These are phyloP conservation scores for Tetradesmus obliquus DNA, from an alignment of 139 green algal genomes.

Conservation along the genomic window DNA sequence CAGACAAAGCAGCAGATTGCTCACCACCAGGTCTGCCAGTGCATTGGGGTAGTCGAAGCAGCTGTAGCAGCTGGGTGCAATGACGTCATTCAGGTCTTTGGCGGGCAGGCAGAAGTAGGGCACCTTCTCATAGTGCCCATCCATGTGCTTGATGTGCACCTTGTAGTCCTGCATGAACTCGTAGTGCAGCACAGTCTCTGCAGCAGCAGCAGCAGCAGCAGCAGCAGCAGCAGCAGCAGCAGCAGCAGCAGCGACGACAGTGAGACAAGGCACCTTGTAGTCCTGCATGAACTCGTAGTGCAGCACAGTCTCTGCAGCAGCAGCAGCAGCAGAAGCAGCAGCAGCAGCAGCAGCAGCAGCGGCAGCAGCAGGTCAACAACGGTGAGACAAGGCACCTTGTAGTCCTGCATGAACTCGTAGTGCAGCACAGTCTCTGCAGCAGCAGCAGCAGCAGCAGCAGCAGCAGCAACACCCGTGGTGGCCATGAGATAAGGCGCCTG, in stretches of 20 bases:
- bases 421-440: not conserved
- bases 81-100: conserved; percentile 95
- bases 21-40: conserved; percentile 90
- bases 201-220: conserved; percentile 20
- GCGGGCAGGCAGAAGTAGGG: conserved; percentile 98
- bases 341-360: not conserved
- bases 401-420: not conserved
- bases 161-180: conserved; percentile 97
- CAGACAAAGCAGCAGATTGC: not conserved
- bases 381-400: not conserved
- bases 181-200: conserved; percentile 90
- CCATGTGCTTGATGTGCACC: conserved; percentile 74
- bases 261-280: conserved; percentile 40
- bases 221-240: conserved; percentile 13
- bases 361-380: not conserved
- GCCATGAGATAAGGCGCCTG: not conserved
- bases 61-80: conserved; percentile 92
- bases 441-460: conserved; percentile 10
- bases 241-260: not conserved
- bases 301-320: conserved; percentile 52
- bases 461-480: not conserved
- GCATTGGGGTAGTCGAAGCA: conserved; percentile 99
- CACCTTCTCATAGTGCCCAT: conserved; percentile 91
- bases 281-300: conserved; percentile 98
- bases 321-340: conserved; percentile 6